Evolutionary conservation across 2,329 filamentous ascomycete species (phyloP), one percentile per base, ranked within the genome.

Genomic region (Apiospora kogelbergensis): DNA sequence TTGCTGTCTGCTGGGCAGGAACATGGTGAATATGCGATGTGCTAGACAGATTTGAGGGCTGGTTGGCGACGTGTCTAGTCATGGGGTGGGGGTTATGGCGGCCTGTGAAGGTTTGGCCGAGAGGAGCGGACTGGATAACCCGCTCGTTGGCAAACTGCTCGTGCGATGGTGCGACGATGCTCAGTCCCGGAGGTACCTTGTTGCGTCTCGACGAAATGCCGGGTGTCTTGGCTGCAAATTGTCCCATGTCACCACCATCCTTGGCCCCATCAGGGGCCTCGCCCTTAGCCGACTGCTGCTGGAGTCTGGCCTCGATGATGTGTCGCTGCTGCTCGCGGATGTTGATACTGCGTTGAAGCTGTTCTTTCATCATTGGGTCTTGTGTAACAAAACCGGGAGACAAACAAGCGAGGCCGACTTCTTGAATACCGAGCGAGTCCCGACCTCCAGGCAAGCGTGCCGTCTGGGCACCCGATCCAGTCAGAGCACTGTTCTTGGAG

Each of bases 361-460:
- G 95, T 81, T 97, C 94, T 78, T 96, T 91, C 94, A 98, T 97
- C 24, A 92, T 88, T n/a, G 96, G 95, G 80, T 99, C 94, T 75
- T 98, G 93, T 20, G 96, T 98, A 73, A 97, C 91, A 77, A 99
- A 98, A 67, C 96, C 96, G 0, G 96, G 96, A 2, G 96, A 98
- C 68, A 99, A 85, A 77, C 96, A 99, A 53, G 95, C 95, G 68
- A 98, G 86, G 69, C 96, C 96, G 33, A 98, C 93, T 80, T 98
- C 94, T 76, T 97, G 94, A 77, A 98, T 95, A 53, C 88, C 93
- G 45, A 96, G 83, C 26, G 91, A 89, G 63, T 97, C 93, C 74
- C 93, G 89, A 30, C 91, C 91, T 10, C 93, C 96, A 81, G 97
- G 84, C 37, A 94, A 91, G 46, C 94, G 89, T 66, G 90, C 90